phyloP scores from a whole-genome alignment of 129 eudicot species.

The Centaurea solstitialis region DNA sequence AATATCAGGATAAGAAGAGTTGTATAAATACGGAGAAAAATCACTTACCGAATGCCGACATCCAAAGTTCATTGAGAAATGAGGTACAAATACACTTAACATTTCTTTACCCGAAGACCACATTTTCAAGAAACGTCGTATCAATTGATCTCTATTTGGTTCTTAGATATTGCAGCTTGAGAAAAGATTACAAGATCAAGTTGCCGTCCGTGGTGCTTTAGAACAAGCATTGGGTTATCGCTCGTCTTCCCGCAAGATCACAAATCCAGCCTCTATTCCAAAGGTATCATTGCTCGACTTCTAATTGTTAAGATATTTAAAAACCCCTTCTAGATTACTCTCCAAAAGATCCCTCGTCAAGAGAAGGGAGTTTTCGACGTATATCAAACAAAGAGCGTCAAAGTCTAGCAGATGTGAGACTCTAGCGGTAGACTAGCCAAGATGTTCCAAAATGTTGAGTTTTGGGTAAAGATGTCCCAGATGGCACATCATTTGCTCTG shows the following conservation, averaged over 20 bases:
- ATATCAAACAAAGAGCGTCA: too few relatives aligned
- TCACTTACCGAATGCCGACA: conserved; percentile 46
- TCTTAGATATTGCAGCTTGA: conserved; percentile 80
- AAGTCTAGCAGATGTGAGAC: too few relatives aligned
- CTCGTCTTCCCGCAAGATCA: conserved; percentile 41
- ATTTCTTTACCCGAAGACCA: background rate
- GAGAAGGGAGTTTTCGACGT: background rate
- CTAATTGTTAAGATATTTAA: background rate
- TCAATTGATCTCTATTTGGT: background rate
- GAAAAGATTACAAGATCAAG: conserved; percentile 82
- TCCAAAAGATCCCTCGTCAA: background rate
- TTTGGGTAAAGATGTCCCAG: too few relatives aligned
- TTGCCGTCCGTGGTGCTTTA: conserved; percentile 72
- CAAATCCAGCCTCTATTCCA: conserved; percentile 56
- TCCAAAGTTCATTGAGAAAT: conserved; percentile 65
- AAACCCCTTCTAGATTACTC: background rate
- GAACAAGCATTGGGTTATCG: conserved; percentile 82
- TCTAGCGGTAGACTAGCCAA: too few relatives aligned
- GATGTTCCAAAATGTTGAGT: too few relatives aligned
- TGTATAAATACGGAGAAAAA: conserved; percentile 32
- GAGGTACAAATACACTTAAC: conserved; percentile 50
- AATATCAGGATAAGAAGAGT: conserved; percentile 45
- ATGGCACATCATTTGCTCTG: too few relatives aligned
- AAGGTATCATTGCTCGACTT: conserved; percentile 44
- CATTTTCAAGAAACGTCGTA: conserved; percentile 1